phyloP scores from a whole-genome alignment of 805 yeast species.

The Wickerhamiella kurtzmanii region DNA sequence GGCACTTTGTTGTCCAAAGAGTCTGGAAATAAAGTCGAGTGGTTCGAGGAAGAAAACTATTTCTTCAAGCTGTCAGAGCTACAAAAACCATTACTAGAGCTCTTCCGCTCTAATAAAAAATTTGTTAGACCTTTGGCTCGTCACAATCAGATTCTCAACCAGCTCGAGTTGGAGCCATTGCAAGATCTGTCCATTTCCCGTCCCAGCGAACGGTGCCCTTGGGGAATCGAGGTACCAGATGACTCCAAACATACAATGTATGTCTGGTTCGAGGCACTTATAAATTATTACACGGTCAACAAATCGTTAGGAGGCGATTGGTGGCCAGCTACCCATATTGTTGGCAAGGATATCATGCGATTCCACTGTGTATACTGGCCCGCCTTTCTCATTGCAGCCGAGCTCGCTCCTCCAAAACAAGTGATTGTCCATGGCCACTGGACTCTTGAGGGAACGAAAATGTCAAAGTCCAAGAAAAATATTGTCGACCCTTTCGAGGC shows the following conservation, averaged over 20 bases:
- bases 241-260: slow-evolving; percentile 70
- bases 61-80: slow-evolving; percentile 65
- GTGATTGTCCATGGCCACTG: slow-evolving; percentile 90
- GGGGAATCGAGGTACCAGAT: slow-evolving; percentile 87
- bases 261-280: slow-evolving; percentile 94
- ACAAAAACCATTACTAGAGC: slow-evolving; percentile 38
- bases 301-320: slow-evolving; percentile 16
- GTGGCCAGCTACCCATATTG: slow-evolving; percentile 68
- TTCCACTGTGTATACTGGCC: slow-evolving; percentile 96
- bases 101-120: slow-evolving; percentile 35
- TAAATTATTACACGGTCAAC: slow-evolving; percentile 64
- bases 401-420: slow-evolving; percentile 50
- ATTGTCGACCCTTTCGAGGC: slow-evolving; percentile 82
- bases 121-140: slow-evolving; percentile 58
- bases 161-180: slow-evolving; percentile 34
- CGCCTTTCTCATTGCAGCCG: slow-evolving; percentile 73
- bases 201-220: slow-evolving; percentile 58
- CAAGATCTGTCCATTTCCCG: slow-evolving; percentile 77
- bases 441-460: slow-evolving; percentile 77
- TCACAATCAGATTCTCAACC: slow-evolving; percentile 41
- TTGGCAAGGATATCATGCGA: slow-evolving; percentile 82
- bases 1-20: slow-evolving; percentile 36
- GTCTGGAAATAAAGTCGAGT: slow-evolving; percentile 60
- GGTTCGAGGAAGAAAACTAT: slow-evolving; percentile 71
- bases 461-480: slow-evolving; percentile 88